Base-by-base conservation (phyloP, 2,329 filamentous ascomycete genomes). In the Diaporthe capsici region DNA sequence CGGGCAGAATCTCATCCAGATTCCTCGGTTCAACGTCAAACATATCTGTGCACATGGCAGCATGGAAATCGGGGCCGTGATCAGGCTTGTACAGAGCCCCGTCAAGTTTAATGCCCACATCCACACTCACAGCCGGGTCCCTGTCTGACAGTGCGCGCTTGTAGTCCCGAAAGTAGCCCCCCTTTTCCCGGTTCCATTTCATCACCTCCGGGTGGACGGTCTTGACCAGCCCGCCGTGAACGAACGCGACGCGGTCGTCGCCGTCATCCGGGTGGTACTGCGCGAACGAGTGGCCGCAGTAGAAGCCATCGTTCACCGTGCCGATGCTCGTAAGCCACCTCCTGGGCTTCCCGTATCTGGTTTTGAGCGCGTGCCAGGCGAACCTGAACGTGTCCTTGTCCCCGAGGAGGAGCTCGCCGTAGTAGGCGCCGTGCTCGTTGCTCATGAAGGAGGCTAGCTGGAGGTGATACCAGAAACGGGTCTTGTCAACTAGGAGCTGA, bases 371-470 rank as follows among this genome's bases (percentile, higher is more conserved):
- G 70, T 83, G 81, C 82, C 82, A 83, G 8, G 82, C 81, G 75
- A 82, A 83, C 34, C 82, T 75, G 72, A 79, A 84, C 20, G 79
- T 80, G 78, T 84, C 83, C 75, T 84, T 84, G 78, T 84, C 83
- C 34, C 83, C 83, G 10, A 81, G 74, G 57, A 82, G 74, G 15
- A 81, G 77, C 20, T 80, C 76, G 37, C 81, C 80, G 73, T 79
- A 81, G 61, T 79, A 80, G 1, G 78, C 77, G 37, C 73, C 71
- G 37, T 72, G 65, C 20, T 76, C 60, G 20, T 78, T 74, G 44
- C 80, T 81, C 60, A 83, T 79, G 80, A 80, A 84, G 10, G 80
- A 80, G 17, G 83, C 82, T 15, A 84, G 80, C 74, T 84, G 82
- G 3, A 84, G 78, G 76, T 84, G 83, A 75, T 84, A 84, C 79